A percentile compares a stretch with the other conserved stretches of the same genome.
Evolutionary conservation across 2,329 filamentous ascomycete genomes (phyloP).

Genomic region (Emergomyces africanus): DNA sequence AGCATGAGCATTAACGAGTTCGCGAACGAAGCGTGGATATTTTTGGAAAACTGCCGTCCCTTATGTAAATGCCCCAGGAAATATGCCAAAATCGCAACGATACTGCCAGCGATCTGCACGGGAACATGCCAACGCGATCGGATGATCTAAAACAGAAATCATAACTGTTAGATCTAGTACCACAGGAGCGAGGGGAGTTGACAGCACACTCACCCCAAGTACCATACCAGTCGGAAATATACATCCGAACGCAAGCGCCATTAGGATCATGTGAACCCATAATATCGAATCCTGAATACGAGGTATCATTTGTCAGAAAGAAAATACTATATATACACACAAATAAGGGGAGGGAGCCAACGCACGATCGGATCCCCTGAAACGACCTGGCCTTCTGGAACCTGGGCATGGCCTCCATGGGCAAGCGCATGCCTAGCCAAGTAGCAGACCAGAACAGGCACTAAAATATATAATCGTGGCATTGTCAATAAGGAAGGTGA

Average conservation of each 20-base stretch:
- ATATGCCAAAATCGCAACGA: conserved; percentile 70
- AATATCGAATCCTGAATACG: conserved; percentile 55
- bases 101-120: conserved; percentile 60
- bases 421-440: conserved; percentile 22
- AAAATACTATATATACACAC: neutral
- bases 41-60: conserved; percentile 71
- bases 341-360: conserved; percentile 16
- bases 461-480: neutral
- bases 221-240: conserved; percentile 95
- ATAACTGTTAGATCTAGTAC: neutral
- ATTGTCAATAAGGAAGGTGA: neutral
- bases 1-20: conserved; percentile 70
- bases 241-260: conserved; percentile 77
- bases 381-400: conserved; percentile 56
- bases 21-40: conserved; percentile 72
- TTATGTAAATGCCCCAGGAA: conserved; percentile 85
- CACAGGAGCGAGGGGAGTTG: neutral
- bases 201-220: conserved; percentile 56
- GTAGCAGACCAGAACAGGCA: neutral
- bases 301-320: neutral
- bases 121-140: conserved; percentile 93
- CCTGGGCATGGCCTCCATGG: conserved; percentile 44
- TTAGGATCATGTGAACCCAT: conserved; percentile 89
- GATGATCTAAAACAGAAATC: conserved; percentile 48
- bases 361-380: conserved; percentile 63